These are phyloP conservation scores for Pseudocercospora vitis DNA, from an alignment of 2,329 filamentous ascomycete species.

Conservation along the genomic window DNA sequence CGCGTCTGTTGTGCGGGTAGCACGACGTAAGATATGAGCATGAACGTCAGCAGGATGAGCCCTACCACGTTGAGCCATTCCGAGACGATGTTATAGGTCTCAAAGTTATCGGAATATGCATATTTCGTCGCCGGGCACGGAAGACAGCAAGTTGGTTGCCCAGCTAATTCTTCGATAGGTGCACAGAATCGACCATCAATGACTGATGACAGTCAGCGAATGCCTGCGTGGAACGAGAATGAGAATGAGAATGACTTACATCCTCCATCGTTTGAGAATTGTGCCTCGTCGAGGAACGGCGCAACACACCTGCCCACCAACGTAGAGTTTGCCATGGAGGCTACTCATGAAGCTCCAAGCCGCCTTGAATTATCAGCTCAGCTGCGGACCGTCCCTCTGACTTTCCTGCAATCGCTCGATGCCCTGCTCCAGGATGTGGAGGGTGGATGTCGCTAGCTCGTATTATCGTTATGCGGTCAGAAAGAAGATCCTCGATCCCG, in stretches of 20 bases:
- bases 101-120: slow-evolving; percentile 61
- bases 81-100: slow-evolving; percentile 62
- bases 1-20: slow-evolving; percentile 86
- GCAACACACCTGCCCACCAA: slow-evolving; percentile 59
- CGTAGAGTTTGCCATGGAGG: slow-evolving; percentile 34
- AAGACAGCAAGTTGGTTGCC: slow-evolving; percentile 70
- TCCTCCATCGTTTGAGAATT: slow-evolving; percentile 63
- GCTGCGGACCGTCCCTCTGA: slow-evolving; percentile 12
- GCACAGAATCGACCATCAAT: slow-evolving; percentile 60
- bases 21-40: slow-evolving; percentile 75
- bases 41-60: slow-evolving; percentile 68
- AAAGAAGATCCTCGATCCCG: background rate
- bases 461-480: background rate
- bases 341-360: slow-evolving; percentile 8
- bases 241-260: slow-evolving; percentile 55
- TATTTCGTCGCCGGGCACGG: slow-evolving; percentile 87
- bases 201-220: slow-evolving; percentile 47
- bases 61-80: slow-evolving; percentile 81
- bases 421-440: background rate
- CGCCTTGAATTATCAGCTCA: slow-evolving; percentile 11
- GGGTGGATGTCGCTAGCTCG: background rate
- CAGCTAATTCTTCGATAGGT: slow-evolving; percentile 42
- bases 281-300: slow-evolving; percentile 66
- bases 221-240: too few species aligned
- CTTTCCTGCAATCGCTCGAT: background rate